These are phyloP conservation scores for Gorgonomyces haynaldii DNA, from an alignment of 192 early-diverging fungal genomes.

Conservation along the genomic window DNA sequence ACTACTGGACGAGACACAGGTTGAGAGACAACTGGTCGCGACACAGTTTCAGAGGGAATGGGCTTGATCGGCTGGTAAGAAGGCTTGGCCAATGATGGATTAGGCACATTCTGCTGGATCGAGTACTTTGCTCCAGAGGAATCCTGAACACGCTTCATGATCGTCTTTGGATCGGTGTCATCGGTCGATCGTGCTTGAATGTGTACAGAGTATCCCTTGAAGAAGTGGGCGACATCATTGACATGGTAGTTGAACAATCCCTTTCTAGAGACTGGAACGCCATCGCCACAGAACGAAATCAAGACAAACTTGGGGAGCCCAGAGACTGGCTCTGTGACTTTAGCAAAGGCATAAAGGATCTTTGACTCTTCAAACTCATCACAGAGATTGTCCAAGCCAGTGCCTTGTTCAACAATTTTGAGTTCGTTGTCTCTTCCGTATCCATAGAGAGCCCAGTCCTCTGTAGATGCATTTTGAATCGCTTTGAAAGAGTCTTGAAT, in stretches of 20 bases:
- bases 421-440: conserved; percentile 14
- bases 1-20: no score
- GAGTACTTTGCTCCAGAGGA: conserved; percentile 87
- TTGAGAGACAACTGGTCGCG: conserved; percentile 1
- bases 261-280: conserved; percentile 84
- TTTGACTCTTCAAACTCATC: conserved; percentile 87
- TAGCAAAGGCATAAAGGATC: conserved; percentile 78
- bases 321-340: conserved; percentile 77
- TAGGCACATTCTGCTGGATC: conserved; percentile 38
- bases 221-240: conserved; percentile 67
- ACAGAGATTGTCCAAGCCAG: conserved; percentile 71
- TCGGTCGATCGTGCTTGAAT: conserved; percentile 71
- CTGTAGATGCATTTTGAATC: neutral
- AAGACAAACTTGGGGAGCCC: conserved; percentile 80
- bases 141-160: conserved; percentile 75
- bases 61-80: conserved; percentile 3
- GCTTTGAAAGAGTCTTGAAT: conserved; percentile 6
- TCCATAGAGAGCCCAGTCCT: conserved; percentile 12
- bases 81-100: conserved; percentile 5
- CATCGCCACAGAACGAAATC: conserved; percentile 90
- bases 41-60: neutral
- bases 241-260: conserved; percentile 75
- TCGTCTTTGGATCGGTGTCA: conserved; percentile 70
- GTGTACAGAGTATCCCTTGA: conserved; percentile 79
- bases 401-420: conserved; percentile 20